Percentiles rank a stretch among this genome's conserved stretches.
Conservation (phyloP, 768 basidiomycete species). For the Multifurca ochricompacta region DNA sequence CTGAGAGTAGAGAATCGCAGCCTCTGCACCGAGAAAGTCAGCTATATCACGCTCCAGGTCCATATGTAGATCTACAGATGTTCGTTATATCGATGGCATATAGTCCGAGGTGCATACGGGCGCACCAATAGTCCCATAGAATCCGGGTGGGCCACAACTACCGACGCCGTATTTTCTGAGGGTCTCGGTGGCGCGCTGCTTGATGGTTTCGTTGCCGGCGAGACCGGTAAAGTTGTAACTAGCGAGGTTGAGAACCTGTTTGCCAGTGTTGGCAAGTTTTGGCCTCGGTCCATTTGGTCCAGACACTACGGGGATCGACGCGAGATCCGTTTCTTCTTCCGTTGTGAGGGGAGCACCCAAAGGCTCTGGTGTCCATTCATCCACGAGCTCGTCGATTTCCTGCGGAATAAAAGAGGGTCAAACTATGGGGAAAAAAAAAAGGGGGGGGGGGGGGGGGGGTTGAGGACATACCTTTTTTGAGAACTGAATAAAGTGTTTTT, state of each 20-base stretch:
- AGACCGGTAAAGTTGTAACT: constrained; percentile 90
- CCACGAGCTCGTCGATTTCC: constrained; percentile 96
- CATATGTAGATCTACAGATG: constrained; percentile 74
- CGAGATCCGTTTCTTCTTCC: constrained; percentile 61
- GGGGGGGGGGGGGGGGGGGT: too few species aligned
- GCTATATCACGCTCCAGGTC: constrained; percentile 84
- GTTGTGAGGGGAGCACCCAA: constrained; percentile 56
- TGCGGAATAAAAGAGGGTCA: constrained; percentile 27
- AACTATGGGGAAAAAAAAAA: neutral
- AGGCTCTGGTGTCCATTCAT: constrained; percentile 89
- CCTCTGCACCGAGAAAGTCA: constrained; percentile 82
- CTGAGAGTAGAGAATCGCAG: constrained; percentile 89
- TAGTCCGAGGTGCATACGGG: neutral
- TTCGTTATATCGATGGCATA: neutral
- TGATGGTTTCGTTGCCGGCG: constrained; percentile 80
- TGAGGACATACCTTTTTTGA: constrained; percentile 72
- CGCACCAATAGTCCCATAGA: constrained; percentile 92
- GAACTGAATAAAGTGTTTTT: constrained; percentile 87
- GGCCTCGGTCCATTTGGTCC: constrained; percentile 82
- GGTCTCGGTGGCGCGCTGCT: constrained; percentile 76
- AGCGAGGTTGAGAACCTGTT: constrained; percentile 76
- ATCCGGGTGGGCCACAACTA: constrained; percentile 92
- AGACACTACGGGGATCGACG: constrained; percentile 63
- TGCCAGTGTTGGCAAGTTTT: constrained; percentile 61
- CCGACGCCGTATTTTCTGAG: constrained; percentile 87